Evolutionary conservation across 2,329 filamentous ascomycete species (phyloP).

Genomic region (Dothidotthia symphoricarpi): DNA sequence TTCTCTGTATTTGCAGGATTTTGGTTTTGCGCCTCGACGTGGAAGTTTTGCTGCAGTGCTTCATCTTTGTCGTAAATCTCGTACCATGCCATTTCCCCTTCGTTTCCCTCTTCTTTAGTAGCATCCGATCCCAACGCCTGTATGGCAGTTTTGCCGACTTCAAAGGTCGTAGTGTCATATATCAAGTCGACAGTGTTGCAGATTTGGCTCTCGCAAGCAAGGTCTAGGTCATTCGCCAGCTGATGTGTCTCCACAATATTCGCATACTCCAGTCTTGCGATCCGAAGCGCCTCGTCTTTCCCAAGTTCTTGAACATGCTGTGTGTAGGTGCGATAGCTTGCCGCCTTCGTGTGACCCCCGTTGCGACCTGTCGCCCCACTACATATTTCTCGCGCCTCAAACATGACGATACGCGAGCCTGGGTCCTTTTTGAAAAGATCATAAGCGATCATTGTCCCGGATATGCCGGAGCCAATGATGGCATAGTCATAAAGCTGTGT

Average conservation of each 20-base stretch:
- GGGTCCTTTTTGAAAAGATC: constrained; percentile 29
- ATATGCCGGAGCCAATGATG: constrained; percentile 45
- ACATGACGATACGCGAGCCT: constrained; percentile 32
- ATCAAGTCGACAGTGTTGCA: constrained; percentile 60
- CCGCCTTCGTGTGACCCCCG: constrained; percentile 52
- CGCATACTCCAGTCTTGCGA: constrained; percentile 42
- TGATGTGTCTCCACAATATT: constrained; percentile 56
- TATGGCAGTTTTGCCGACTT: constrained; percentile 27
- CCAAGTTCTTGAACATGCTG: constrained; percentile 50
- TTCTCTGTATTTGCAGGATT: constrained; percentile 13
- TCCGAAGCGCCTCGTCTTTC: constrained; percentile 48
- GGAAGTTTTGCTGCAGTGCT: constrained; percentile 18
- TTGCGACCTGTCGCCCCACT: constrained; percentile 46
- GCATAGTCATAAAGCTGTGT: constrained; percentile 34
- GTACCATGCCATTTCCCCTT: constrained; percentile 32
- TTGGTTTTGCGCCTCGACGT: constrained; percentile 14
- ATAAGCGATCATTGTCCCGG: constrained; percentile 40
- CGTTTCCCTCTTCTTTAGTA: constrained; percentile 21
- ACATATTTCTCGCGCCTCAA: constrained; percentile 43
- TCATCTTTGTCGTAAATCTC: constrained; percentile 16
- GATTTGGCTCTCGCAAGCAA: constrained; percentile 47
- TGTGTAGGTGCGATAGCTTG: constrained; percentile 53
- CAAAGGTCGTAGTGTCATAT: constrained; percentile 47
- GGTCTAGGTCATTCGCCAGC: constrained; percentile 51
- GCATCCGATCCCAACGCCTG: constrained; percentile 22